Evolutionary conservation across 1,284 basidiomycete genomes (phyloP), one percentile per base, ranked within the genome.

Genomic region (Uromyces viciae-fabae): DNA sequence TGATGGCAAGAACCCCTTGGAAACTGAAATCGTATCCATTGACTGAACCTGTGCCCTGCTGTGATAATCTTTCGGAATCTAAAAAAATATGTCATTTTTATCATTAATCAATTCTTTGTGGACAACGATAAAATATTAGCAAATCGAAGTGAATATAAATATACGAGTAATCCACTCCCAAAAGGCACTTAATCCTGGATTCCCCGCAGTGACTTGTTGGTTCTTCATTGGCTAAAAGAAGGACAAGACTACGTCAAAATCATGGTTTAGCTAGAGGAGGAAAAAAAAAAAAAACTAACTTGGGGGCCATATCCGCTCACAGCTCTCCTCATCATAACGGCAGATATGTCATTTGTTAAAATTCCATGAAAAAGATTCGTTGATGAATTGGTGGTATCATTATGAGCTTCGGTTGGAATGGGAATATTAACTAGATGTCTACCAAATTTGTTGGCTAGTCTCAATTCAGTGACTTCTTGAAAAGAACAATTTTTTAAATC

Each of bases 11-110:
- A 28, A 78, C 62, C 9, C 76, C 76, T 78, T 58, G 46, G 36
- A 69, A 78, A 38, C 76, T 71, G 66, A 78, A 78, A 25, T 78
- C 76, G 52, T 69, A 78, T 11, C 76, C 76, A 52, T 78, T 78
- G 36, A 78, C 62, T 54, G 60, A 28, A 9, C 64, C 66, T 3
- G 64, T 71, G 8, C 76, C 76, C 33, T 78, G 64, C 60, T 78
- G 64, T 5, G 64, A 68, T 33, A 78, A 28, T 43, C 71, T 78
- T 7, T 68, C 52, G 22, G 76, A 78, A 69, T 78, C 76, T 78
- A 36, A 31, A 54, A 56, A 11, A 56, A 31, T n/a, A n/a, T n/a
- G 31, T 2, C 22, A 1, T 7, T 5, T 25, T 25, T n/a, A 31
- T n/a, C 58, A 62, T 33, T 7, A 15, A 22, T 2, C 14, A 22